phyloP scores from a whole-genome alignment of 2,329 filamentous ascomycete genomes.

The Thelonectria rubi region DNA sequence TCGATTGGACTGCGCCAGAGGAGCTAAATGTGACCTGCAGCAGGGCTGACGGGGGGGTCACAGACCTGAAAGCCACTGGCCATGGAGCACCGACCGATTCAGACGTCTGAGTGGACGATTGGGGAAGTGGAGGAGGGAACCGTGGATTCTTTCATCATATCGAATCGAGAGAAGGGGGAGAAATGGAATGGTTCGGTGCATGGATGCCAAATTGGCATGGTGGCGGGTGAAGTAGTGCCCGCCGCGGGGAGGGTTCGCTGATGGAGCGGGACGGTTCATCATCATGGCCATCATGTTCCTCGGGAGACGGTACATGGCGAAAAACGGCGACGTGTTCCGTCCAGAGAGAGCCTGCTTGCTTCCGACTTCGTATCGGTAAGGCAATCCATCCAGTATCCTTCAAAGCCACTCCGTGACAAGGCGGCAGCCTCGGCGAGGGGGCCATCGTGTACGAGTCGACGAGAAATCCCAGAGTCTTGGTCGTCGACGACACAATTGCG shows the following conservation, averaged over 20 bases:
- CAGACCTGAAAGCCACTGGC: conserved; percentile 23
- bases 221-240: conserved; percentile 11
- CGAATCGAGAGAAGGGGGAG: conserved; percentile 6
- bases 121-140: conserved; percentile 22
- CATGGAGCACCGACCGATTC: conserved; percentile 8
- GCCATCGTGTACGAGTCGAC: conserved; percentile 8
- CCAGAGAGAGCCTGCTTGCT: too few species aligned
- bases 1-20: conserved; percentile 35
- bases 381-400: too few species aligned
- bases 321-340: too few species aligned
- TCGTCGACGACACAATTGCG: conserved; percentile 18
- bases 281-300: too few species aligned
- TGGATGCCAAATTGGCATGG: conserved; percentile 9
- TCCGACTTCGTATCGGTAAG: too few species aligned
- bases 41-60: conserved; percentile 40
- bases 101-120: conserved; percentile 11
- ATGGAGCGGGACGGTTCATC: conserved; percentile 5
- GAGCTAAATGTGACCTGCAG: conserved; percentile 40
- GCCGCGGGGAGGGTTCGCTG: conserved; percentile 15
- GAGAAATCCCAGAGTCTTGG: conserved; percentile 18
- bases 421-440: conserved; percentile 3
- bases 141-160: conserved; percentile 13
- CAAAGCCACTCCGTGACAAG: conserved; percentile 15
- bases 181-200: conserved; percentile 22
- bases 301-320: too few species aligned